A percentile compares a stretch with the other conserved stretches of the same genome.
phyloP scores from a whole-genome alignment of 2,329 filamentous ascomycete species.

The Fusarium sp. region DNA sequence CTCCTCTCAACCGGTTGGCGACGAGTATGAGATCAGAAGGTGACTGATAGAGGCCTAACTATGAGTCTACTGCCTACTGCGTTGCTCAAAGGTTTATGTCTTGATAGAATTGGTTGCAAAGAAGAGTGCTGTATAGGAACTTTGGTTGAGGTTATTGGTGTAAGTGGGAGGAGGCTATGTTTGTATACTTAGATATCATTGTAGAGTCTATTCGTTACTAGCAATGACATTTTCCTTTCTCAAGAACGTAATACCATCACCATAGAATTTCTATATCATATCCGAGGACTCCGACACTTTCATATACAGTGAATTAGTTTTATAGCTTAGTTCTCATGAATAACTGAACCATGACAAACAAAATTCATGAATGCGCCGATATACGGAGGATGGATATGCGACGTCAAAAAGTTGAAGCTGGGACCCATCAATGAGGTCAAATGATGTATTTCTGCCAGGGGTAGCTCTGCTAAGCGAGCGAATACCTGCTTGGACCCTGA shows the following conservation, averaged over 20 bases:
- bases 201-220: not conserved
- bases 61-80: not conserved
- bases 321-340: not conserved
- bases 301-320: not conserved
- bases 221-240: not conserved
- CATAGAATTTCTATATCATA: not conserved
- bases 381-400: not conserved
- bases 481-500: conserved; percentile 20
- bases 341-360: conserved; percentile 17
- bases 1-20: not conserved
- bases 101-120: not conserved
- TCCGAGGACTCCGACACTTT: not conserved
- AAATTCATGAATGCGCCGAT: not conserved
- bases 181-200: not conserved
- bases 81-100: not conserved
- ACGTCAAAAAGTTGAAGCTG: conserved; percentile 1
- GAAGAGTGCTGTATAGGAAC: not conserved
- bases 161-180: not conserved
- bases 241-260: not conserved
- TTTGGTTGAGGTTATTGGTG: not conserved
- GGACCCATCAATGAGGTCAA: conserved; percentile 23
- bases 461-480: conserved; percentile 29
- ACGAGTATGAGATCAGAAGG: conserved; percentile 1
- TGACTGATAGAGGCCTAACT: not conserved
- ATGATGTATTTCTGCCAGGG: conserved; percentile 25